These are phyloP conservation scores for Blastobotrys buckinghamii DNA, from an alignment of 1,139 yeast genomes.

Conservation along the genomic window DNA sequence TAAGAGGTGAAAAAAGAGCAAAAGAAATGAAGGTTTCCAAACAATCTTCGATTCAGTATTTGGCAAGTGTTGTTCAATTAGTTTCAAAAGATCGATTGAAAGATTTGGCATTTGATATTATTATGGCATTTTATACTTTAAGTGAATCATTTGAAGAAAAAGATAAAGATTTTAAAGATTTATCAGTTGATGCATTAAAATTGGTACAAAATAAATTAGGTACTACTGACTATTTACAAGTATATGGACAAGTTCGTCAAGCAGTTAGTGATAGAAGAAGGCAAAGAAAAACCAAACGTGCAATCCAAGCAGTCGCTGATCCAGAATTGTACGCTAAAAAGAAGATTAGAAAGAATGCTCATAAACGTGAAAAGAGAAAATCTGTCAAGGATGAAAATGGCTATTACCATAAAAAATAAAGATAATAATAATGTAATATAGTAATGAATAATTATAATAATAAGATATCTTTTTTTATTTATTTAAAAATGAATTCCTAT, in stretches of 20 bases:
- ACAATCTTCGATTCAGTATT: slow-evolving; percentile 45
- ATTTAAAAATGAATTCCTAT: not conserved
- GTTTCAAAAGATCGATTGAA: slow-evolving; percentile 16
- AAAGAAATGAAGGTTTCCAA: slow-evolving; percentile 53
- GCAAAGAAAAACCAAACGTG: slow-evolving; percentile 70
- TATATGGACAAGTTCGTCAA: slow-evolving; percentile 60
- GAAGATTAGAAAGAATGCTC: slow-evolving; percentile 68
- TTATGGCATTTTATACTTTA: slow-evolving; percentile 56
- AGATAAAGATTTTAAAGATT: slow-evolving; percentile 46
- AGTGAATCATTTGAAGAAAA: slow-evolving; percentile 41
- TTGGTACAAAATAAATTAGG: slow-evolving; percentile 69
- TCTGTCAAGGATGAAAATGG: slow-evolving; percentile 73
- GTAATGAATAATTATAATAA: not conserved
- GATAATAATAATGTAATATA: slow-evolving; percentile 45
- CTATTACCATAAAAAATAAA: slow-evolving; percentile 58
- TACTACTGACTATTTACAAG: slow-evolving; percentile 59
- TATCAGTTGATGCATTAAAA: slow-evolving; percentile 64
- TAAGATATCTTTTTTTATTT: not conserved
- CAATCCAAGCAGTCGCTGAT: slow-evolving; percentile 68
- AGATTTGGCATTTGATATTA: slow-evolving; percentile 26
- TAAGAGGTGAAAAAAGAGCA: slow-evolving; percentile 58
- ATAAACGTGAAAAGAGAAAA: slow-evolving; percentile 64
- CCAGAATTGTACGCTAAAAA: slow-evolving; percentile 79
- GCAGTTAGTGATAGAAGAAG: slow-evolving; percentile 56
- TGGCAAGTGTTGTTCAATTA: slow-evolving; percentile 31